A percentile compares a stretch with the other conserved stretches of the same genome.
These are phyloP conservation scores for Linaria vulgaris DNA, from an alignment of 257 asterid species.

Conservation along the genomic window DNA sequence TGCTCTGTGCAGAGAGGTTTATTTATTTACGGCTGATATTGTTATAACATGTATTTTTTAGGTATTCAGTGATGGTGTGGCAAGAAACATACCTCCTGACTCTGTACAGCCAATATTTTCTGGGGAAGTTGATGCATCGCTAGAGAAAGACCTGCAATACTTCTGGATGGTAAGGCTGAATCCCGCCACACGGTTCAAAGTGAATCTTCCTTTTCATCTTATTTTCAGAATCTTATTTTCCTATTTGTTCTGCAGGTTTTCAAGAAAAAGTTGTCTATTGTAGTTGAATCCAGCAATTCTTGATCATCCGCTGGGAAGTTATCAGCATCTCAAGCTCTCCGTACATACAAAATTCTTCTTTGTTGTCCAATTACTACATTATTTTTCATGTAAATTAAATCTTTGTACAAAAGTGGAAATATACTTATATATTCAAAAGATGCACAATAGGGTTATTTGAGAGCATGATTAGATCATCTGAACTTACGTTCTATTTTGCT, in stretches of 20 bases:
- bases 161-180: slow-evolving; percentile 51
- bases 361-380: not conserved
- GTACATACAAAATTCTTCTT: slow-evolving; percentile 2
- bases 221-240: slow-evolving; percentile 10
- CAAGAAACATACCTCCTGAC: slow-evolving; percentile 30
- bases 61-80: slow-evolving; percentile 48
- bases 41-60: slow-evolving; percentile 32
- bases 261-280: slow-evolving; percentile 40
- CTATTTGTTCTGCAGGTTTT: slow-evolving; percentile 45
- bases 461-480: not conserved
- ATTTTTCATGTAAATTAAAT: slow-evolving; percentile 18
- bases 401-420: not conserved
- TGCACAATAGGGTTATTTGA: not conserved
- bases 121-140: slow-evolving; percentile 29
- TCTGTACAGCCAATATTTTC: slow-evolving; percentile 29
- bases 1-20: not conserved
- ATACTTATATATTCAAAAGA: not conserved
- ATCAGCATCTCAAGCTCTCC: slow-evolving; percentile 6
- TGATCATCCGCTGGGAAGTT: slow-evolving; percentile 23
- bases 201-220: slow-evolving; percentile 4
- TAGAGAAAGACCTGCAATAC: slow-evolving; percentile 59
- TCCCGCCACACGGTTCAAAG: slow-evolving; percentile 12
- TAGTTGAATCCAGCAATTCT: slow-evolving; percentile 38
- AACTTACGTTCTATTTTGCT: not conserved
- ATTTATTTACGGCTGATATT: slow-evolving; percentile 4